Conservation (phyloP, 78 protist genomes). For the Dictyostelium intermedium region DNA sequence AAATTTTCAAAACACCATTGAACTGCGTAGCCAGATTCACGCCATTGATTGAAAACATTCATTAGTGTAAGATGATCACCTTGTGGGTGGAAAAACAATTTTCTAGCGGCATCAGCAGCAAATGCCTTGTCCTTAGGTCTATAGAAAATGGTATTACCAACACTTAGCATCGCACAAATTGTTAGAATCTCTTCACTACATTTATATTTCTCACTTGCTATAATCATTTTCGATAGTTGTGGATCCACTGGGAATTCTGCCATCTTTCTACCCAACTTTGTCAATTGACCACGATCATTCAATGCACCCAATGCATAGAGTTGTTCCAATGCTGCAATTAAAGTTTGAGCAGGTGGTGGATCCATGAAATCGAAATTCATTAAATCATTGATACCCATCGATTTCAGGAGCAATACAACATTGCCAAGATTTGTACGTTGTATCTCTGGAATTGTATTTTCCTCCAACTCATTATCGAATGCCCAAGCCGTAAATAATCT, state of each 20-base stretch:
- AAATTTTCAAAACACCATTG: conserved; percentile 98
- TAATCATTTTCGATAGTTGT: conserved; percentile 88
- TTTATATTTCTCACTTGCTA: conserved; percentile 85
- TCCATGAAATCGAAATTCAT: conserved; percentile 99
- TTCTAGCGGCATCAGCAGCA: conserved; percentile 89
- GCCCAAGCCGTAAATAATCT: conserved; percentile 97
- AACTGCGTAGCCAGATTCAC: conserved; percentile 84
- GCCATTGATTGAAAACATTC: conserved; percentile 93
- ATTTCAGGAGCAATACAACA: conserved; percentile 96
- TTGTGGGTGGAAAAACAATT: conserved; percentile 66
- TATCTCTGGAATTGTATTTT: conserved; percentile 97
- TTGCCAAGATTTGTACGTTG: conserved; percentile 98
- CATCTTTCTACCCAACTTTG: conserved; percentile 97
- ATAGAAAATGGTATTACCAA: conserved; percentile 91
- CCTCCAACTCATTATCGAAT: conserved; percentile 94
- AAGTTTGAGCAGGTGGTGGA: conserved; percentile 99
- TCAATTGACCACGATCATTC: conserved; percentile 97
- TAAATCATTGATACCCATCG: conserved; percentile 98
- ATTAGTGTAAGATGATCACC: conserved; percentile 97
- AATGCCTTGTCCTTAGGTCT: conserved; percentile 92
- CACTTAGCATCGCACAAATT: conserved; percentile 95
- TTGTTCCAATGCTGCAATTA: conserved; percentile 97
- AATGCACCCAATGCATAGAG: conserved; percentile 97
- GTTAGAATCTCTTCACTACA: conserved; percentile 75
- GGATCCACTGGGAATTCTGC: conserved; percentile 99